Evolutionary conservation across 2,329 filamentous ascomycete genomes (phyloP), one percentile per base, ranked within the genome.

Genomic region (Aspergillus jensenii): DNA sequence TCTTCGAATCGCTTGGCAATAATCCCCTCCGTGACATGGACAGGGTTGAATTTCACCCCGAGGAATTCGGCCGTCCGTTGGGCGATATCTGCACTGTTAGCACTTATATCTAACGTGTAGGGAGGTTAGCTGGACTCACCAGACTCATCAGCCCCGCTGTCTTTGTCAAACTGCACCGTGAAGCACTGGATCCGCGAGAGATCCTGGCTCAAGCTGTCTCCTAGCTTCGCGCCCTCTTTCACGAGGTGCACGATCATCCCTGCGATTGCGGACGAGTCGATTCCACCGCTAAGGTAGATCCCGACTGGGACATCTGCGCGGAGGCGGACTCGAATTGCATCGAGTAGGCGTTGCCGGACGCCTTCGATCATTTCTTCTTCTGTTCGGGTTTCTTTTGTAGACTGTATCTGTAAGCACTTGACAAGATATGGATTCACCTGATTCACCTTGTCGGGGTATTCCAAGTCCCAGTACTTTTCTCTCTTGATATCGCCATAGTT

Each of bases 281-380:
- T 78, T 1, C 84, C 84, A 4, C 84, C 84, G 21, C 77, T 81
- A 0, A 86, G 71, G 55, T 83, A 86, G 50, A 87, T 73, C 2
- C 81, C 84, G 3, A 86, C 74, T 0, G 82, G 82, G 0, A 86
- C 84, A 65, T 87, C 84, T 0, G 84, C 83, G 12, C 79, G 75
- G 8, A 86, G 71, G 5, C 84, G 78, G n/a, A 84, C 62, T n/a
- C 77, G 76, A 8, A 85, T 72, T 0, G 83, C 75, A 31, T 86
- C 81, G 1, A 84, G 66, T 8, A 86, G 65, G 2, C 74, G 74
- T 44, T 81, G 69, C 3, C 82, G 74, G 0, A 86, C 81, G 2
- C 76, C 79, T 21, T 70, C 55, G 2, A 84, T 73, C 71, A 85
- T 81, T 43, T 85, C 82, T 17, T 82, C 74, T 40, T 79, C 73